Evolutionary conservation across 768 basidiomycete genomes (phyloP), one percentile per base, ranked within the genome.

Genomic region (Holtermannia corniformis): DNA sequence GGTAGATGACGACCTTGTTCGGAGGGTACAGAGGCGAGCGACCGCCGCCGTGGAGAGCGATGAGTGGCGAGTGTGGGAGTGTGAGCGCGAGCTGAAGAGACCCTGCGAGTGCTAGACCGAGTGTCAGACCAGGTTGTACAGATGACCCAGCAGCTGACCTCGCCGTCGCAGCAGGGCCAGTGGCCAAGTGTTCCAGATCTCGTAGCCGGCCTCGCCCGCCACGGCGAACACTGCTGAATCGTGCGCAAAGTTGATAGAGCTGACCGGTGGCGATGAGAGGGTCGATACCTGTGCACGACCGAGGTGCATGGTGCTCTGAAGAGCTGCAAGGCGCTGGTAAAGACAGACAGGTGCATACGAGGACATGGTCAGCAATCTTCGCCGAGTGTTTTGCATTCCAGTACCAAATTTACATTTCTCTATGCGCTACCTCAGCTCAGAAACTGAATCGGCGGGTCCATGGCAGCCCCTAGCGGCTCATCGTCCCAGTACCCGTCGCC

Each of bases 41-140:
- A 4, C 72, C 72, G 11, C 72, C 72, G 2, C 72, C 72, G 57
- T 70, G 66, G 22, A 74, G 58, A 7, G 65, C 64, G 22, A 74
- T 41, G 22, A 74, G 60, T 5, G 71, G 68, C 14, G 71, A 66
- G 12, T 57, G 46, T 23, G 60, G 60, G 4, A 70, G 45, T 1
- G 58, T 50, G 3, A 64, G 44, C 3, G 60, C 71, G 25, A 57
- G 49, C 12, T 59, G 53, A 12, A 72, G 58, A 3, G 67, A 68
- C 1, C 71, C 71, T 19, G 63, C 58, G 3, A 72, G 54, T 41
- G 52, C 71, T 72, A 19, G 4, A 23, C n/a, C 14, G n/a, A 16
- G 12, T 12, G 26, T 46, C 44, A 50, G 25, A 47, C 13, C n/a
- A 44, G 1, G 24, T 47, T 22, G 50, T 28, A 26, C 28, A 37